Evolutionary conservation across 148 eudicot species (phyloP).

Genomic region (Diospyros kaki): DNA sequence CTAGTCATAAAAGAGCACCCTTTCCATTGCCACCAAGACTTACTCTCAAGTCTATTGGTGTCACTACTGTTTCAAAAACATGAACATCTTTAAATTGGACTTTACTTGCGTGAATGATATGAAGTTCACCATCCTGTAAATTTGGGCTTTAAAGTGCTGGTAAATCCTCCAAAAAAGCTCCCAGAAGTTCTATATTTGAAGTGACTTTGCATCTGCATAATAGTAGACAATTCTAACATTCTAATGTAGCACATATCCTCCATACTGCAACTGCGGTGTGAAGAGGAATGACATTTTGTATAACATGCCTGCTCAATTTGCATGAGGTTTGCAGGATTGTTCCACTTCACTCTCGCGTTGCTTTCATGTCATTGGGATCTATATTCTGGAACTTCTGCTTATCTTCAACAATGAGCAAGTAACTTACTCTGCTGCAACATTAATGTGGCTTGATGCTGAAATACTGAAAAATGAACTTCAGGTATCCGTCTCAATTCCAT

Average conservation of each 20-base stretch:
- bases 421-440: conserved; percentile 15
- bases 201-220: too few relatives aligned
- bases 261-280: neutral
- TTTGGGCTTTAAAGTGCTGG: neutral
- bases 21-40: too few relatives aligned
- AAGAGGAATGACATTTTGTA: neutral
- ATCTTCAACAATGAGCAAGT: conserved; percentile 84
- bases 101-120: neutral
- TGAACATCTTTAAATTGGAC: neutral
- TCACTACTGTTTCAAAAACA: neutral
- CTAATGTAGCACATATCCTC: too few relatives aligned
- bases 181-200: too few relatives aligned
- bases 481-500: neutral
- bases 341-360: conserved; percentile 94
- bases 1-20: too few relatives aligned
- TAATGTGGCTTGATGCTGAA: neutral
- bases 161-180: too few relatives aligned
- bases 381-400: conserved; percentile 93
- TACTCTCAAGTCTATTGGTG: neutral
- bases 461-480: neutral
- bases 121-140: neutral
- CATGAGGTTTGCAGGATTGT: conserved; percentile 49
- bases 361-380: conserved; percentile 90
- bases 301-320: conserved; percentile 4
- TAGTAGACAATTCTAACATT: too few relatives aligned